Conservation (phyloP, 2,329 filamentous ascomycete species). For the Cladosporium austrohemisphaericum region DNA sequence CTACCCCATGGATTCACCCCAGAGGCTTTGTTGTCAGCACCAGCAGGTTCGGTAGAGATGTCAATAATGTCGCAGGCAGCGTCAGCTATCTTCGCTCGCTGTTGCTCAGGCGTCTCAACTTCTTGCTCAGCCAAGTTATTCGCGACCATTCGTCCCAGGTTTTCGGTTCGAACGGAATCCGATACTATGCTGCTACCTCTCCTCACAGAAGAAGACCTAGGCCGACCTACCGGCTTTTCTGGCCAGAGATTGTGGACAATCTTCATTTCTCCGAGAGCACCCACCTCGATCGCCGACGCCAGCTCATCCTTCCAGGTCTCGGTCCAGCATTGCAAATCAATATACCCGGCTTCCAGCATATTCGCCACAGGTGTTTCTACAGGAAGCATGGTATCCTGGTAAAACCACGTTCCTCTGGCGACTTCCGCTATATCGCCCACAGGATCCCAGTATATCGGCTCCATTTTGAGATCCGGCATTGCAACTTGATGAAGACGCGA, state of each 20-base stretch:
- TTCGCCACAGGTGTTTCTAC: slow-evolving; percentile 84
- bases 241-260: slow-evolving; percentile 82
- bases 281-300: slow-evolving; percentile 83
- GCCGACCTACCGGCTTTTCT: slow-evolving; percentile 48
- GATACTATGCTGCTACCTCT: slow-evolving; percentile 16
- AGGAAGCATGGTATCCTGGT: slow-evolving; percentile 89
- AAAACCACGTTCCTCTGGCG: slow-evolving; percentile 91
- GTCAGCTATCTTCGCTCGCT: slow-evolving; percentile 41
- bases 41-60: slow-evolving; percentile 43
- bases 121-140: slow-evolving; percentile 31
- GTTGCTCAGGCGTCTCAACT: slow-evolving; percentile 42
- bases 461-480: slow-evolving; percentile 75
- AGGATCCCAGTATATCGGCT: slow-evolving; percentile 96
- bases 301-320: slow-evolving; percentile 92
- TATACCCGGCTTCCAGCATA: slow-evolving; percentile 85
- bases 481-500: slow-evolving; percentile 88
- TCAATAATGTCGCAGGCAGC: slow-evolving; percentile 47
- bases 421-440: slow-evolving; percentile 84
- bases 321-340: slow-evolving; percentile 81
- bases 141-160: slow-evolving; percentile 24
- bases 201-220: slow-evolving; percentile 10
- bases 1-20: slow-evolving; percentile 41
- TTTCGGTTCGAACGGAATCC: slow-evolving; percentile 16
- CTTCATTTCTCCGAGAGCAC: slow-evolving; percentile 85
- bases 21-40: slow-evolving; percentile 47